A percentile compares a stretch with the other conserved stretches of the same genome.
These are phyloP conservation scores for Scleroderma citrinum DNA, from an alignment of 768 basidiomycete genomes.

Conservation along the genomic window DNA sequence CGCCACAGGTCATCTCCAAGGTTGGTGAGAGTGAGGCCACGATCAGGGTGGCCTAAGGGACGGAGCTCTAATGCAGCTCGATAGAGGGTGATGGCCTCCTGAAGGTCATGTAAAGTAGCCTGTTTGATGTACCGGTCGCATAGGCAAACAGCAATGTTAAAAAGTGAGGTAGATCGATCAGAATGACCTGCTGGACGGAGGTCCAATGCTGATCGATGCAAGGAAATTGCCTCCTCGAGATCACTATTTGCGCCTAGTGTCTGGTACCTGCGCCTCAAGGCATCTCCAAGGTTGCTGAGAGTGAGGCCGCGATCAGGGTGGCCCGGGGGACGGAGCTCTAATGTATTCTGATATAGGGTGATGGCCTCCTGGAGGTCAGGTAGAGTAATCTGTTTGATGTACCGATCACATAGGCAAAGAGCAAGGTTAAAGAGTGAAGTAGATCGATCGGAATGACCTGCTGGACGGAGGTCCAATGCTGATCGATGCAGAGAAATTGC, in stretches of 20 bases:
- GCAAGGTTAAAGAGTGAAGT: not conserved
- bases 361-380: too few relatives aligned
- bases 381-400: too few relatives aligned
- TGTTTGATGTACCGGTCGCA: too few relatives aligned
- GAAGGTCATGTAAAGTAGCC: not conserved
- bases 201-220: not conserved
- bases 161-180: not conserved
- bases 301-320: not conserved
- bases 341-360: too few relatives aligned
- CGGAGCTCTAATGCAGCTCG: conserved; percentile 7
- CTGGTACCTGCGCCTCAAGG: not conserved
- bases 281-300: not conserved
- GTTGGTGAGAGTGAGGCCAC: conserved; percentile 1
- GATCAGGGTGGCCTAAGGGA: conserved; percentile 4
- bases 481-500: not conserved
- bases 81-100: conserved; percentile 6
- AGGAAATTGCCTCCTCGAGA: not conserved
- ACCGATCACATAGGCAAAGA: not conserved
- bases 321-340: not conserved
- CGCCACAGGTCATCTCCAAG: conserved; percentile 7
- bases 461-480: not conserved
- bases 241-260: not conserved
- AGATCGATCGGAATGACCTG: not conserved
- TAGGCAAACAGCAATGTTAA: too few relatives aligned
- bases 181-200: too few relatives aligned